Percentiles rank a stretch among this genome's conserved stretches.
phyloP scores from a whole-genome alignment of 176 grass and related monocot genomes.

The Oryza rufipogon region DNA sequence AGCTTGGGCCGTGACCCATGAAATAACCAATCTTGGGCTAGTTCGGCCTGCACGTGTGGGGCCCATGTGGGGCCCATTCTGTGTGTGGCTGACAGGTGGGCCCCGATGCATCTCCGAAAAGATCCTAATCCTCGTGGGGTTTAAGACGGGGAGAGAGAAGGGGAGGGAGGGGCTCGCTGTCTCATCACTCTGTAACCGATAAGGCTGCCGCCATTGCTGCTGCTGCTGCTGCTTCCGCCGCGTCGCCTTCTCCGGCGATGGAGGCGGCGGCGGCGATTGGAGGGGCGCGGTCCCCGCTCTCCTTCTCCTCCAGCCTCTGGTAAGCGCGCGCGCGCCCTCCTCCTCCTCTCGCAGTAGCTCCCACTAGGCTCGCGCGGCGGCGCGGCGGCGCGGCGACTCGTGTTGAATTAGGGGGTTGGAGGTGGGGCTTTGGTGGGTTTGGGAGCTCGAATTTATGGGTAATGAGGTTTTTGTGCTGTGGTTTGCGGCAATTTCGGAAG shows the following conservation, averaged over 20 bases:
- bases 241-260: constrained; percentile 23
- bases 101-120: neutral
- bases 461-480: no score
- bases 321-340: neutral
- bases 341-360: neutral
- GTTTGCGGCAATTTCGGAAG: neutral
- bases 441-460: neutral
- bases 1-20: no score
- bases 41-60: neutral
- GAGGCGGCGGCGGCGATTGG: constrained; percentile 51
- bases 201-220: constrained; percentile 30
- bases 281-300: constrained; percentile 60
- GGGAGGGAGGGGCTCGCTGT: neutral
- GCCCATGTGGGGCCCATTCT: no score
- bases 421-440: neutral
- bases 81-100: neutral
- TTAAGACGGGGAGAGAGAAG: constrained; percentile 34
- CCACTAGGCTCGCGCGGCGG: neutral
- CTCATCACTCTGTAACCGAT: constrained; percentile 32
- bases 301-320: constrained; percentile 79
- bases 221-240: neutral
- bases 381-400: neutral
- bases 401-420: neutral
- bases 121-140: constrained; percentile 24
- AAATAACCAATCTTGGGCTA: no score